These are phyloP conservation scores for Tylopilus subfusipes DNA, from an alignment of 768 basidiomycete genomes.

Conservation along the genomic window DNA sequence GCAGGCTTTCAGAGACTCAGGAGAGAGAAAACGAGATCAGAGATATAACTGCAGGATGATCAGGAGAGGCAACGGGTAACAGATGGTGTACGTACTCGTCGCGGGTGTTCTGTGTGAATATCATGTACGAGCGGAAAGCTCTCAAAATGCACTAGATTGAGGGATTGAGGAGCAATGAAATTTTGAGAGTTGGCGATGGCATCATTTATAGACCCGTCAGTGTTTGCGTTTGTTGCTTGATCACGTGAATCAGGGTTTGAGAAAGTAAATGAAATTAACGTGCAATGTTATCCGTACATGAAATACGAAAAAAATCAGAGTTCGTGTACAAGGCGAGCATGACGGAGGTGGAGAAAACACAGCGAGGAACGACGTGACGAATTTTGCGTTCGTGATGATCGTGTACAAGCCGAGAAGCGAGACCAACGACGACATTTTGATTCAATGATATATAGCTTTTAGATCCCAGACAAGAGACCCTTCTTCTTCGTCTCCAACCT, in stretches of 20 bases:
- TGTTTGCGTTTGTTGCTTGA: slow-evolving; percentile 20
- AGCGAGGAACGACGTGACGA: not conserved
- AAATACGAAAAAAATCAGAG: not conserved
- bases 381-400: not conserved
- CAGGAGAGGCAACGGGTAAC: slow-evolving; percentile 12
- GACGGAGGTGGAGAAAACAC: not conserved
- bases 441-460: not conserved
- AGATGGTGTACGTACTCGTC: slow-evolving; percentile 64
- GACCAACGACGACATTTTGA: not conserved
- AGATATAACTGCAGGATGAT: slow-evolving; percentile 64
- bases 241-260: slow-evolving; percentile 1
- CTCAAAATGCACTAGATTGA: not conserved
- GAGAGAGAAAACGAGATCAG: slow-evolving; percentile 87
- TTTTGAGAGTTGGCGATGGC: not conserved
- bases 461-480: slow-evolving; percentile 9
- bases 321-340: not conserved
- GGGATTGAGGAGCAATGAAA: not conserved
- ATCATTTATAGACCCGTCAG: slow-evolving; percentile 9
- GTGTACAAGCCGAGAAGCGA: not conserved
- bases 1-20: slow-evolving; percentile 30
- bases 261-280: not conserved
- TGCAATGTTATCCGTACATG: not conserved
- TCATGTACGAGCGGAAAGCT: slow-evolving; percentile 53
- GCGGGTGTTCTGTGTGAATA: slow-evolving; percentile 81
- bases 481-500: slow-evolving; percentile 26